These are phyloP conservation scores for Salix koriyanagi DNA, from an alignment of 345 rosid genomes.

Conservation along the genomic window DNA sequence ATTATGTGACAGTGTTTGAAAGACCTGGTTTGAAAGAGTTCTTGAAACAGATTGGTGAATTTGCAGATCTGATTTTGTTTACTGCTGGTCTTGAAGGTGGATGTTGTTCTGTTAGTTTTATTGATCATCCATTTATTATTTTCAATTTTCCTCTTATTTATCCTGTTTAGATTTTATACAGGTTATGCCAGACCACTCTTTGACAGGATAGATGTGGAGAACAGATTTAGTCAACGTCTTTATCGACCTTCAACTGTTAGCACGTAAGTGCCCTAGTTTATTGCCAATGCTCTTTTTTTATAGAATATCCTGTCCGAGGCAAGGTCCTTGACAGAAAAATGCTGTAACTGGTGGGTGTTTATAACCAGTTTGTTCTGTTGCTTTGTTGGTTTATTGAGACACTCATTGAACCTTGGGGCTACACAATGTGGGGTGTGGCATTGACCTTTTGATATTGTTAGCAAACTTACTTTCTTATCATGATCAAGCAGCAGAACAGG, in stretches of 20 bases:
- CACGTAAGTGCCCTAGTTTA: slow-evolving; percentile 3
- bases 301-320: background rate
- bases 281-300: background rate
- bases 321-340: background rate
- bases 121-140: background rate
- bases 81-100: slow-evolving; percentile 97
- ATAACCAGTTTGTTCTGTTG: background rate
- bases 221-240: slow-evolving; percentile 23
- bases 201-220: slow-evolving; percentile 72
- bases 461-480: background rate
- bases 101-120: slow-evolving; percentile 5
- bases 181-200: slow-evolving; percentile 97
- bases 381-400: background rate
- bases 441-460: background rate
- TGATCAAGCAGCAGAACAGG: background rate
- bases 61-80: slow-evolving; percentile 79
- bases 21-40: slow-evolving; percentile 91
- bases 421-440: background rate
- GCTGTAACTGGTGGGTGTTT: background rate
- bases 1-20: slow-evolving; percentile 83
- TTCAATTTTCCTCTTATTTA: background rate
- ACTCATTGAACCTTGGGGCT: background rate
- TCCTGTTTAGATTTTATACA: slow-evolving; percentile 23
- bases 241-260: slow-evolving; percentile 19
- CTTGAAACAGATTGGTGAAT: slow-evolving; percentile 60